Evolutionary conservation across 2,329 filamentous ascomycete genomes (phyloP).

Genomic region (Aspergillus sp.): DNA sequence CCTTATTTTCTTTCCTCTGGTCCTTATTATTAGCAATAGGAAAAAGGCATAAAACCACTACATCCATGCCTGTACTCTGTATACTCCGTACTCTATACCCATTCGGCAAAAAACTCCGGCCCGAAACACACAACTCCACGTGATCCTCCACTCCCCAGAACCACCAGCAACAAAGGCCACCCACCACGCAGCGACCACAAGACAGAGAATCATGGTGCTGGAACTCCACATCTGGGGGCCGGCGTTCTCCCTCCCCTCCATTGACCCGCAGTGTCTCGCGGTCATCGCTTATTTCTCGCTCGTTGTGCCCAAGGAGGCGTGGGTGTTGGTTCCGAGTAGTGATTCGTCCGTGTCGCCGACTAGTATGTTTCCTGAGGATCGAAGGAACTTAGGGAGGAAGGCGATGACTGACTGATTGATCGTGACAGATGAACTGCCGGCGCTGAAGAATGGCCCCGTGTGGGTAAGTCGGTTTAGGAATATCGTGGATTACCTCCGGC

Average conservation of each 20-base stretch:
- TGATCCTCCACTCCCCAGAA: not conserved
- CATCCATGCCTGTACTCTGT: too few species aligned
- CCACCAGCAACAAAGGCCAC: not conserved
- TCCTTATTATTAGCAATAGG: too few species aligned
- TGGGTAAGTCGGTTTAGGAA: conserved; percentile 49
- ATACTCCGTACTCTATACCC: too few species aligned
- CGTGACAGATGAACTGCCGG: conserved; percentile 47
- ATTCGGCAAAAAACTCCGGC: too few species aligned
- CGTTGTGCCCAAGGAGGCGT: conserved; percentile 51
- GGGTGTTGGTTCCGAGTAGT: conserved; percentile 65
- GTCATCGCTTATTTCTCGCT: conserved; percentile 67
- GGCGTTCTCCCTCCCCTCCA: conserved; percentile 78
- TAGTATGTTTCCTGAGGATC: conserved; percentile 44
- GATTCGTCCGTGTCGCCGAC: conserved; percentile 63
- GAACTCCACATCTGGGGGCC: conserved; percentile 86
- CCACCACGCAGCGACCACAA: conserved; percentile 4
- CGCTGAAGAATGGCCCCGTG: conserved; percentile 46
- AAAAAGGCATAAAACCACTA: too few species aligned
- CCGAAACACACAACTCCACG: not conserved
- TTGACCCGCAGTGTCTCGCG: conserved; percentile 85
- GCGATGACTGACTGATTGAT: conserved; percentile 6
- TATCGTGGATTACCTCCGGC: conserved; percentile 45
- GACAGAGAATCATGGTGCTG: conserved; percentile 43
- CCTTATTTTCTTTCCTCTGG: too few species aligned
- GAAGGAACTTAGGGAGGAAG: not conserved